Conservation (phyloP, 1,284 basidiomycete genomes). For the Malassezia sp. region DNA sequence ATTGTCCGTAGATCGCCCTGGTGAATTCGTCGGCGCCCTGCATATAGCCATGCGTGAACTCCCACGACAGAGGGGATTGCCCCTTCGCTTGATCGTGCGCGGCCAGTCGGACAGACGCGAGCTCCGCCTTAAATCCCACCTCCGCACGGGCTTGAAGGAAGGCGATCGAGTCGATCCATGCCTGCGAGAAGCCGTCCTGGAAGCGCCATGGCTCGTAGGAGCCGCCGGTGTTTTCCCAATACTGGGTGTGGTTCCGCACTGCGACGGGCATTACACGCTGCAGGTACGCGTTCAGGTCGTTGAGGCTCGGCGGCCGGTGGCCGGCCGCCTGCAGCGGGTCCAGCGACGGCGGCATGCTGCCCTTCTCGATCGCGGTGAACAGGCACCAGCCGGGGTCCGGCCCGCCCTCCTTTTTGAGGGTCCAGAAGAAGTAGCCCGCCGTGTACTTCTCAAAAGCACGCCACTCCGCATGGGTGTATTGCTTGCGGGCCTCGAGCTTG, state of each 20-base stretch:
- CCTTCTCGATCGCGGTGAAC: slow-evolving; percentile 57
- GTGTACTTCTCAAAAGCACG: slow-evolving; percentile 58
- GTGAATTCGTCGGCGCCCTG: slow-evolving; percentile 50
- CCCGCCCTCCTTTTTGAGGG: slow-evolving; percentile 61
- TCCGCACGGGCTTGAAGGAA: slow-evolving; percentile 52
- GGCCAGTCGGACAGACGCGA: slow-evolving; percentile 52
- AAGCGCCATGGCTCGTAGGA: slow-evolving; percentile 59
- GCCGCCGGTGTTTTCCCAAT: slow-evolving; percentile 53
- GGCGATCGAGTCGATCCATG: slow-evolving; percentile 61
- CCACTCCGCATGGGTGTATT: slow-evolving; percentile 57
- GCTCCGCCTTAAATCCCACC: slow-evolving; percentile 57
- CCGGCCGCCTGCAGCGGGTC: slow-evolving; percentile 2
- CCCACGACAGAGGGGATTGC: slow-evolving; percentile 43
- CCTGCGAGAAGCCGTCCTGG: slow-evolving; percentile 56
- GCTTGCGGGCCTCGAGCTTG: slow-evolving; percentile 47
- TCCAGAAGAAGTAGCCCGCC: slow-evolving; percentile 79
- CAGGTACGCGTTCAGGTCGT: slow-evolving; percentile 5
- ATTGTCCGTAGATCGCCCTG: too few relatives aligned
- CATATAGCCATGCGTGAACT: slow-evolving; percentile 53
- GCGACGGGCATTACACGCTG: too few relatives aligned
- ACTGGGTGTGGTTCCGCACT: slow-evolving; percentile 14
- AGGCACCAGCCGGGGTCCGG: slow-evolving; percentile 70
- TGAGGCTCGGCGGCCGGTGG: not conserved
- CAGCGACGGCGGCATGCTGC: slow-evolving; percentile 53
- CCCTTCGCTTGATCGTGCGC: slow-evolving; percentile 51